phyloP scores from a whole-genome alignment of 2,329 filamentous ascomycete genomes.

The Hawksworthiomyces lignivorus region DNA sequence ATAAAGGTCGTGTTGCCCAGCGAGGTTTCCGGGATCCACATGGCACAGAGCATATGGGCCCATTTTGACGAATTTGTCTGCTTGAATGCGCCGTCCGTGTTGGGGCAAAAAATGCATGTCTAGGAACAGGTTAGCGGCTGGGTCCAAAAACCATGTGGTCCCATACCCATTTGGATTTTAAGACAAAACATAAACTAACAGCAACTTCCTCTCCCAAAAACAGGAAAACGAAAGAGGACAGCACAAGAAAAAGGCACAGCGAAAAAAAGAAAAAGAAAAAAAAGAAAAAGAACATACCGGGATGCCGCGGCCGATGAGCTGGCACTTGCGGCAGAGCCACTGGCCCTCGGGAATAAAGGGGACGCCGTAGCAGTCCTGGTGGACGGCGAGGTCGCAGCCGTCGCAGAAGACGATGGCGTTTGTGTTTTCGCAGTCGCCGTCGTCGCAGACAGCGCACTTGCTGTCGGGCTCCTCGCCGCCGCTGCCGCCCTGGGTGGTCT shows the following conservation, averaged over 20 bases:
- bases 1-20: conserved; percentile 95
- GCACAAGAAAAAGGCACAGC: neutral
- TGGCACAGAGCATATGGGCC: conserved; percentile 92
- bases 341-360: conserved; percentile 98
- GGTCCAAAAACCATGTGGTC: too few species aligned
- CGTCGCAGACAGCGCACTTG: conserved; percentile 95
- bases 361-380: conserved; percentile 98
- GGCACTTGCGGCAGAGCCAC: conserved; percentile 95
- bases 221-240: too few species aligned
- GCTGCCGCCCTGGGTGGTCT: conserved; percentile 67
- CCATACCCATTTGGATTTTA: too few species aligned
- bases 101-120: conserved; percentile 98
- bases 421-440: conserved; percentile 98
- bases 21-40: conserved; percentile 97
- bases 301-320: conserved; percentile 84
- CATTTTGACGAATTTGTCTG: conserved; percentile 95
- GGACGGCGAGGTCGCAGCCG: conserved; percentile 92
- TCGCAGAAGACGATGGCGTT: conserved; percentile 99
- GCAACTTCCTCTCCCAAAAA: too few species aligned
- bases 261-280: neutral
- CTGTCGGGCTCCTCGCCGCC: conserved; percentile 97
- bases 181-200: too few species aligned
- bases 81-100: conserved; percentile 96
- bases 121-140: conserved; percentile 25
- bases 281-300: conserved; percentile 48